These are phyloP conservation scores for Colletotrichum falcatum DNA, from an alignment of 2,329 filamentous ascomycete species.

Conservation along the genomic window DNA sequence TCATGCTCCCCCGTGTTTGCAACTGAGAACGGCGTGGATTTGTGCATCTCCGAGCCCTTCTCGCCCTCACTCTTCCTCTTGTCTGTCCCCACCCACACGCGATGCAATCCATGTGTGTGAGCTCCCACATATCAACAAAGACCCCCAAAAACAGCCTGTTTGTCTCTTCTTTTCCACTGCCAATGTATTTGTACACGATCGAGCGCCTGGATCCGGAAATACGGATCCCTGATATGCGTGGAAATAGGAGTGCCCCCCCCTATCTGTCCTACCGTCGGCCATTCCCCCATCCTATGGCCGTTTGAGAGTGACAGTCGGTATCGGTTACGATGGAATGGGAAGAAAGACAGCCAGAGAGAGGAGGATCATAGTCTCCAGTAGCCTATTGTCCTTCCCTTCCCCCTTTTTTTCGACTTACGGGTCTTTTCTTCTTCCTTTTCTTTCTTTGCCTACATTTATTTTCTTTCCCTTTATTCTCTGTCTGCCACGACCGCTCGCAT, in stretches of 20 bases:
- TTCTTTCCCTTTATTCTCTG: neutral
- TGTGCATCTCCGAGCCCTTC: neutral
- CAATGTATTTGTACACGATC: constrained; percentile 2
- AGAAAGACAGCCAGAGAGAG: too few relatives aligned
- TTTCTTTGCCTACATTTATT: too few relatives aligned
- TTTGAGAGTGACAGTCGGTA: neutral
- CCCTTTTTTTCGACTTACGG: neutral
- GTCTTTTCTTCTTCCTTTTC: too few relatives aligned
- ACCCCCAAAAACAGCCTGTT: neutral
- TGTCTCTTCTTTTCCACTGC: neutral
- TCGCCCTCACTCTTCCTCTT: neutral
- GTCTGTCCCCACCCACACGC: neutral
- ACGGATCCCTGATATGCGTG: constrained; percentile 2
- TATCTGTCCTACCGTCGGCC: neutral
- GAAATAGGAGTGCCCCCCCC: neutral
- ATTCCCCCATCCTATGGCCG: neutral
- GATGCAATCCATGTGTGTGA: neutral
- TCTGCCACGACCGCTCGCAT: neutral
- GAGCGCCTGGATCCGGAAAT: constrained; percentile 5
- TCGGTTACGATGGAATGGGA: neutral
- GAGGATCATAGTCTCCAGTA: neutral
- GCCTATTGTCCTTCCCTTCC: neutral
- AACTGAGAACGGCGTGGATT: neutral
- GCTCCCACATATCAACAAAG: neutral
- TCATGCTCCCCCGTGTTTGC: neutral